Base-by-base conservation (phyloP, 2,329 filamentous ascomycete genomes). In the Scedosporium aurantiacum region DNA sequence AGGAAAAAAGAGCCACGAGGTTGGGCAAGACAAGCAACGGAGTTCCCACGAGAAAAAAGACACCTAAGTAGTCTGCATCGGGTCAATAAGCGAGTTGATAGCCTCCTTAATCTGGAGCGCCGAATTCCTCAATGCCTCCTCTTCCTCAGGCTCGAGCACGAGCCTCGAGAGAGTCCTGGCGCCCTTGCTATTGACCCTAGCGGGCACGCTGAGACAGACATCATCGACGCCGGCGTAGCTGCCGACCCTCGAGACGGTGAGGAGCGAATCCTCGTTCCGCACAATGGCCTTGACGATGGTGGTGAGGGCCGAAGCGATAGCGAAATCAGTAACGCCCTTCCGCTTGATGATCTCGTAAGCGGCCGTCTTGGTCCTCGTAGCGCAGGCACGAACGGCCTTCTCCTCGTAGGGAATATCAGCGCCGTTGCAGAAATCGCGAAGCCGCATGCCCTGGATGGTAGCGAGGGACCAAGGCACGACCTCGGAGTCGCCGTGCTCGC, bases 301-400 rank as follows among this genome's bases (percentile, higher is more conserved):
- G 23, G 68, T 68, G 55, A 70, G 61, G 43, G 69, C 69, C 41
- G 67, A 67, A 32, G 69, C 69, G 4, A 71, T 68, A 47, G 69
- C 70, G 63, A 70, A 71, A 61, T 70, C 70, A 32, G 70, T 71
- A 65, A 68, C 69, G 45, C 70, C 69, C 65, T 71, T 71, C 52
- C 66, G 63, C 64, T 66, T 64, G 59, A 71, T 71, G 60, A 71
- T 71, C 64, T 69, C 69, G 63, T 71, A 70, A 23, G 70, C 70
- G 7, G 70, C 70, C 28, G 66, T 65, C 56, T 65, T 64, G 12
- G 69, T 70, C 18, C 67, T 62, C 54, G 61, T 63, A 5, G 67
- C 63, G 60, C 67, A 68, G 0, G 62, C 67, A 6, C 66, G 63
- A 63, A 70, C 68, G 21, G 62, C 67, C 21, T 65, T 63, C 23